Base-by-base conservation (phyloP, 2,329 filamentous ascomycete species). In the Macrophomina pseudophaseolina region DNA sequence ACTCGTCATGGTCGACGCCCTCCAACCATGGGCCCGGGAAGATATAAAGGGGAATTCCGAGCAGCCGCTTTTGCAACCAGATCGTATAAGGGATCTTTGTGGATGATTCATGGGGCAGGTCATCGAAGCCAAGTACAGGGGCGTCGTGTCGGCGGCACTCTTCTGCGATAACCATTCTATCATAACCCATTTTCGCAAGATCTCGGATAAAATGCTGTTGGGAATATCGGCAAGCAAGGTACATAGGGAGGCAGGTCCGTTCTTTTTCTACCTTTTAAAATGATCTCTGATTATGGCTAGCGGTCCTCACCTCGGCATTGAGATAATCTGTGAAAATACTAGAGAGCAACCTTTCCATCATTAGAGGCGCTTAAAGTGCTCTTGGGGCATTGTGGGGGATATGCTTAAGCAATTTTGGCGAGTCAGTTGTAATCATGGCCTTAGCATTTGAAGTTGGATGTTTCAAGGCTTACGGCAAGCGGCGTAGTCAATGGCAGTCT, bases 101-200 rank as follows among this genome's bases (percentile, higher is more conserved):
- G 3, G 38, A 40, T 40, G 38, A 40, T 14, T 40, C 7, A 46
- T 28, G 48, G 6, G 28, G 12, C 54, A 44, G 54, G 38, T 59
- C 6, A 28, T 59, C 38, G 71, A 74, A 44, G 69, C 73, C 14
- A 70, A 70, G 51, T 72, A 70, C 33, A 66, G 73, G 11, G 73
- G 68, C 11, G 65, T 74, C 1, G 69, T 74, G 3, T 72, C 74
- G 4, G 68, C 74, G 1, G 72, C 74, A 11, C 73, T 76, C 70
- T 67, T 76, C 2, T 76, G 75, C 58, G 72, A 77, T 52, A 71
- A 72, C 5, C 56, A 70, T 4, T 73, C 75, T 3, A 73, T 76
- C 63, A 73, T 76, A 32, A 73, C 75, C 23, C 66, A 69, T 16
- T 76, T 77, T 59, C 72, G 74, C 0, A 69, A 69, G 14, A 72